A percentile compares a stretch with the other conserved stretches of the same genome.
Evolutionary conservation across 1,284 basidiomycete species (phyloP).

Genomic region (Tilletia walkeri): DNA sequence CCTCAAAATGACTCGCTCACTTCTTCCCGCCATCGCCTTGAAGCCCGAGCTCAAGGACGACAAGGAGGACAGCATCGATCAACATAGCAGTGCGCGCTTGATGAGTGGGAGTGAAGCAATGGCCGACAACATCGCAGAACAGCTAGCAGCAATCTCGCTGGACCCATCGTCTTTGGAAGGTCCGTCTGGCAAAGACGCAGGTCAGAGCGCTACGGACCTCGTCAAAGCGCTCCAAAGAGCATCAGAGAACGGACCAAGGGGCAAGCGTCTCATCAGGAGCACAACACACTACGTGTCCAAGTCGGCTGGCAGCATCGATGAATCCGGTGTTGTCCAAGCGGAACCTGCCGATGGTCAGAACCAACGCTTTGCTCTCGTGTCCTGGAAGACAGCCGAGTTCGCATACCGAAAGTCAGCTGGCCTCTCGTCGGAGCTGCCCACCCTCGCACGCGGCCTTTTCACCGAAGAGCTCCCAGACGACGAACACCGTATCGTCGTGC

Average conservation of each 20-base stretch:
- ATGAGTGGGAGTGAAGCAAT: background rate
- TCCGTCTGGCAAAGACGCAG: background rate
- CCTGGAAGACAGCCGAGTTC: constrained; percentile 52
- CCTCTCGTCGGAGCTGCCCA: constrained; percentile 39
- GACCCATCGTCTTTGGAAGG: too few species aligned
- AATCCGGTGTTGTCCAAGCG: too few species aligned
- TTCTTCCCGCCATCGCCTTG: too few species aligned
- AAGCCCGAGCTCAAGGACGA: too few species aligned
- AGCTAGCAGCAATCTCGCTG: background rate
- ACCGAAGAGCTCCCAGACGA: constrained; percentile 43
- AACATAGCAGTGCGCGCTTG: too few species aligned
- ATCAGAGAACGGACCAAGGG: background rate
- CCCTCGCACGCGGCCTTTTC: constrained; percentile 51
- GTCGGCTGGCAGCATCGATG: too few species aligned
- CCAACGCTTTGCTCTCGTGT: constrained; percentile 24
- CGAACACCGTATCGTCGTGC: constrained; percentile 72
- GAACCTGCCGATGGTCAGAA: too few species aligned
- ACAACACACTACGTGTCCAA: constrained; percentile 9
- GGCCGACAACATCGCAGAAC: background rate
- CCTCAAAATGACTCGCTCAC: too few species aligned
- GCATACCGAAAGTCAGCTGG: constrained; percentile 47
- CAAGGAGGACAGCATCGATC: too few species aligned
- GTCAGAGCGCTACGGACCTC: background rate
- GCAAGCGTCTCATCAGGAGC: constrained; percentile 10
- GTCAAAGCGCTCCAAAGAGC: background rate